Evolutionary conservation across 2,329 filamentous ascomycete species (phyloP).

Genomic region (Epicoccum nigrum): DNA sequence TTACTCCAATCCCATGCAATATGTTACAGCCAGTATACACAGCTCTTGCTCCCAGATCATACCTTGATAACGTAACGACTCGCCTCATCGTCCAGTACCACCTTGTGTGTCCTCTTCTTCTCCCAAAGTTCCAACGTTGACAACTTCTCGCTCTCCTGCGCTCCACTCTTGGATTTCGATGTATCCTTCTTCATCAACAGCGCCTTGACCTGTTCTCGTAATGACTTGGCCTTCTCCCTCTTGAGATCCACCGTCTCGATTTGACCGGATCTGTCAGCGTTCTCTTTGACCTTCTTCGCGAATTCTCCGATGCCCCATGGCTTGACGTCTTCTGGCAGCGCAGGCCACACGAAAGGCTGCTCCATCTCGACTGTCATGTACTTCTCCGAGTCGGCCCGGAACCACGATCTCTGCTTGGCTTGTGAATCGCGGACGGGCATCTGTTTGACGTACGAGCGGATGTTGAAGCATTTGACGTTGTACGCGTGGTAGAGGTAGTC

Average conservation of each 20-base stretch:
- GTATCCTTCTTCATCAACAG: constrained; percentile 29
- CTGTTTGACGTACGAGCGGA: constrained; percentile 82
- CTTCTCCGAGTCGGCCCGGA: constrained; percentile 77
- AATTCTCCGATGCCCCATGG: constrained; percentile 51
- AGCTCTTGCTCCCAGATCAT: constrained; percentile 9
- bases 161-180: constrained; percentile 1
- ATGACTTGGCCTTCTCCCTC: constrained; percentile 23
- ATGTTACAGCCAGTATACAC: constrained; percentile 30
- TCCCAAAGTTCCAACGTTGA: constrained; percentile 48
- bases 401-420: constrained; percentile 62
- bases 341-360: constrained; percentile 87
- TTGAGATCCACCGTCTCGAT: constrained; percentile 16
- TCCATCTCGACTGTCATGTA: constrained; percentile 93
- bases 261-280: too few relatives aligned
- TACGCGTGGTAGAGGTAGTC: constrained; percentile 93
- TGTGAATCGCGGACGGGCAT: constrained; percentile 64
- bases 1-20: constrained; percentile 17
- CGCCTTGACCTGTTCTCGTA: constrained; percentile 36
- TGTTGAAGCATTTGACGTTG: constrained; percentile 68
- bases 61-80: constrained; percentile 29
- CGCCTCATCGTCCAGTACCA: constrained; percentile 25
- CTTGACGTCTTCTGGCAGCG: constrained; percentile 60
- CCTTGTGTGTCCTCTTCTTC: constrained; percentile 29
- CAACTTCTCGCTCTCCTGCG: constrained; percentile 34
- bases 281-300: too few relatives aligned